Base-by-base conservation (phyloP, 768 basidiomycete genomes). In the Phanerochaete carnosa region DNA sequence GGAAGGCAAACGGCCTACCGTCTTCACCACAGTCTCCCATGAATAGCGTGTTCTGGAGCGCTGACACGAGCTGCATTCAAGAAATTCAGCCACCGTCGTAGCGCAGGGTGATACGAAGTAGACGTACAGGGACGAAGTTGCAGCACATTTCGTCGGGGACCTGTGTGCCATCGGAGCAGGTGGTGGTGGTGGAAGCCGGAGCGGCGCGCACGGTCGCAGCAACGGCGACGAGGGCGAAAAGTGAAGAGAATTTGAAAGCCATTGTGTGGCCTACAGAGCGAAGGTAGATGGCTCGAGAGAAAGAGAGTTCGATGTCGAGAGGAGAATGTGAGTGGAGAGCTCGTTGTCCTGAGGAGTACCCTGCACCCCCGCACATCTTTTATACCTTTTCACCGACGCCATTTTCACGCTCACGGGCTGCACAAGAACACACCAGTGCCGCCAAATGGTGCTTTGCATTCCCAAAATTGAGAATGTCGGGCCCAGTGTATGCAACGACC, bases 11-110 rank as follows among this genome's bases (percentile, higher is more conserved):
- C 15, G 11, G 13, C 49, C 13, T 28, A 50, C 49, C 52, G 12
- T 70, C 69, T 30, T 73, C 67, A 49, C 69, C 68, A 47, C 73
- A 73, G 59, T 69, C 52, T 15, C 64, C 69, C 11, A 23, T 32
- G 47, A 55, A 55, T 9, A 55, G 54, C 37, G 13, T 55, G 19
- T 22, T 22, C 37, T 55, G 54, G 33, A 55, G 54, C 25, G 39
- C 54, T 28, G 22, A n/a, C 19, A 37, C 54, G 37, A 55, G 54
- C 54, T 55, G 26, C n/a, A 49, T 11, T 25, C 13, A 25, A n/a
- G n/a, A n/a, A n/a, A n/a, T n/a, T 49, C 28, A 49, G 47, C 13
- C 7, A 11, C 22, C 5, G 15, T 25, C 30, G 39, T 30, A 11
- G 12, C 11, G 22, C 3, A 16, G 16, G 11, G 35, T n/a, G 6